Evolutionary conservation across 116 monocot species (phyloP), one percentile per base, ranked within the genome.

Genomic region (Cymodocea nodosa): DNA sequence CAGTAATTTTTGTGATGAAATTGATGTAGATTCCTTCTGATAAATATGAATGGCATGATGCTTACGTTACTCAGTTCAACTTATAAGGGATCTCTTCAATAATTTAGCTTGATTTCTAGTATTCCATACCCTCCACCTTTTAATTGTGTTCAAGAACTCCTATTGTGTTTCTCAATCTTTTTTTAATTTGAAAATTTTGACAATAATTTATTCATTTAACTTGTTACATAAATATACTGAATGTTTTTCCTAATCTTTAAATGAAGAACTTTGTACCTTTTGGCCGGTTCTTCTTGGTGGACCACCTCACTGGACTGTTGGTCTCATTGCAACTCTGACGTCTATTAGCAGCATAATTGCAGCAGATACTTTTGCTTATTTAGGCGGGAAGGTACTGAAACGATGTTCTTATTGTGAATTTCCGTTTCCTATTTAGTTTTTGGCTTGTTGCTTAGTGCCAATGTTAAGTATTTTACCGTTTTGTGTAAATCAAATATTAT

Each of bases 251-350:
- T 68, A 2, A 67, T 54, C 13, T 2, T 20, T 35, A 15, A 39
- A 15, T 54, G 57, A 87, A 95, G 95, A 80, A 78, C 52, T 90
- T 69, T 84, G 76, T 59, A 61, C 76, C 51, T 48, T 63, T 20
- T 95, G 95, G 90, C 95, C 95, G 22, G 56, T 83, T 72, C 66
- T 90, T 68, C 79, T 95, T 72, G 95, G 95, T 70, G 95, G 95
- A 23, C 81, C 70, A 71, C 68, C 83, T 81, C 87, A 90, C 74
- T 95, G 90, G 95, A 95, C 95, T 12, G 95, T 95, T 74, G 95
- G 95, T 44, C 80, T 95, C 51, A 81, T 90, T 63, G 90, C 90
- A 62, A 87, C 95, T 15, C 68, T 95, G 48, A 85, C 90, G 66
- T 83, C 90, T 66, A 76, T 87, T 50, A 85, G 95, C 67, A 81